phyloP scores from a whole-genome alignment of 345 rosid genomes.

The Gossypium raimondii region DNA sequence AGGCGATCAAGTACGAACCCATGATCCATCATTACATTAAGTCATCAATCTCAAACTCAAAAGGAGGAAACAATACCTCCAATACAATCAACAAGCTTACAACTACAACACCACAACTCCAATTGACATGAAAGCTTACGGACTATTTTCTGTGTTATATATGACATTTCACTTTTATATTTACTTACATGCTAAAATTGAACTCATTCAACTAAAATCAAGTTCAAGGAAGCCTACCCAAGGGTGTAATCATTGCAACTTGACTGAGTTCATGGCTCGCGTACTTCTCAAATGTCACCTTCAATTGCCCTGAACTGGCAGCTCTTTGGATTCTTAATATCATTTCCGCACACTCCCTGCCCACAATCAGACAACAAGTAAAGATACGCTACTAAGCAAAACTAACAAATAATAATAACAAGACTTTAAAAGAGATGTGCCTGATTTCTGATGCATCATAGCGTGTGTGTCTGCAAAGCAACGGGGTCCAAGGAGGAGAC shows the following conservation, averaged over 20 bases:
- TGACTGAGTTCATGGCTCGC: slow-evolving; percentile 36
- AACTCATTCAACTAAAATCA: slow-evolving; percentile 3
- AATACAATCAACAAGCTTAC: not conserved
- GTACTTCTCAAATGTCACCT: slow-evolving; percentile 78
- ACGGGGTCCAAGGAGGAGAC: slow-evolving; percentile 71
- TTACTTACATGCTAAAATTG: not conserved
- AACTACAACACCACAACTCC: not conserved
- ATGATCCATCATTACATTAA: not conserved
- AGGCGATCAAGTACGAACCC: not conserved
- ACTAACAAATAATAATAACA: not conserved
- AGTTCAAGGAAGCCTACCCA: slow-evolving; percentile 44
- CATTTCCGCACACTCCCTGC: slow-evolving; percentile 83
- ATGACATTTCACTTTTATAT: not conserved
- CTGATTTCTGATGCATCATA: slow-evolving; percentile 64
- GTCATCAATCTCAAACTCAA: not conserved
- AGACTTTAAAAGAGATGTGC: slow-evolving; percentile 19
- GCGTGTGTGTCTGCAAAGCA: slow-evolving; percentile 57
- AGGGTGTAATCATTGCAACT: slow-evolving; percentile 62
- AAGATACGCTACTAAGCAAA: not conserved
- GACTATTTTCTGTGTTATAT: not conserved
- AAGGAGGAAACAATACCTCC: not conserved
- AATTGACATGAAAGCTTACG: not conserved
- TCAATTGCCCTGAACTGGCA: slow-evolving; percentile 52
- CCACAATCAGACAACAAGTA: slow-evolving; percentile 12
- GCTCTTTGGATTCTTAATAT: slow-evolving; percentile 65